Conservation (phyloP, 148 eudicot genomes). For the Vaccinium myrtillus region DNA sequence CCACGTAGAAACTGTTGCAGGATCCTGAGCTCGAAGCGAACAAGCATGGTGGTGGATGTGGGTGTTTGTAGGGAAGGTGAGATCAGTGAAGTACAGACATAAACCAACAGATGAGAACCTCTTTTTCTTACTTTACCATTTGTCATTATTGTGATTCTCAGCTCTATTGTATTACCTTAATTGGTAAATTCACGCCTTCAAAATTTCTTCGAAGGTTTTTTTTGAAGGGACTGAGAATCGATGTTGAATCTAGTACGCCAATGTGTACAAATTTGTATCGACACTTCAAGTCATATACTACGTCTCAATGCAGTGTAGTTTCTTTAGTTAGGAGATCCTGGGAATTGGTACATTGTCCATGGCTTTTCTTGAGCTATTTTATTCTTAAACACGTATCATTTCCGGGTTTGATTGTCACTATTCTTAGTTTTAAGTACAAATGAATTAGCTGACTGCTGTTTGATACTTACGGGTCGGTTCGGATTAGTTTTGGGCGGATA, state of each 20-base stretch:
- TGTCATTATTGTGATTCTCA: not conserved
- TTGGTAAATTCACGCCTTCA: not conserved
- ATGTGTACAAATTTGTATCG: conserved; percentile 8
- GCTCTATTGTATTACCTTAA: not conserved
- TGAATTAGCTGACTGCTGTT: not conserved
- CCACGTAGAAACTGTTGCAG: conserved; percentile 72
- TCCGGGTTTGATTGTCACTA: not conserved
- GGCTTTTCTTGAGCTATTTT: not conserved
- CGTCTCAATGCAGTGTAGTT: not conserved
- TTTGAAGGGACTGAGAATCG: not conserved
- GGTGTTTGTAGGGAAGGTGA: conserved; percentile 58
- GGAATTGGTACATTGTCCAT: not conserved
- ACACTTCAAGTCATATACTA: not conserved
- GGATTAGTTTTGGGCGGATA: too few species aligned
- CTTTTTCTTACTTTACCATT: not conserved
- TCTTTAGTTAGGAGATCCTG: not conserved
- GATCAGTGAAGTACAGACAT: conserved; percentile 44
- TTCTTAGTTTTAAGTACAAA: not conserved
- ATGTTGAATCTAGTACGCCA: not conserved
- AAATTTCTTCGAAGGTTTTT: not conserved
- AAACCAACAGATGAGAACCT: conserved; percentile 3
- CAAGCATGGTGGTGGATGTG: conserved; percentile 48
- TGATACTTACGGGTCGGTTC: not conserved
- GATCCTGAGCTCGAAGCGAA: conserved; percentile 36
- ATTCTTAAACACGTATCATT: not conserved